Base-by-base conservation (phyloP, 208 protist species). In the Trypanosoma vivax region DNA sequence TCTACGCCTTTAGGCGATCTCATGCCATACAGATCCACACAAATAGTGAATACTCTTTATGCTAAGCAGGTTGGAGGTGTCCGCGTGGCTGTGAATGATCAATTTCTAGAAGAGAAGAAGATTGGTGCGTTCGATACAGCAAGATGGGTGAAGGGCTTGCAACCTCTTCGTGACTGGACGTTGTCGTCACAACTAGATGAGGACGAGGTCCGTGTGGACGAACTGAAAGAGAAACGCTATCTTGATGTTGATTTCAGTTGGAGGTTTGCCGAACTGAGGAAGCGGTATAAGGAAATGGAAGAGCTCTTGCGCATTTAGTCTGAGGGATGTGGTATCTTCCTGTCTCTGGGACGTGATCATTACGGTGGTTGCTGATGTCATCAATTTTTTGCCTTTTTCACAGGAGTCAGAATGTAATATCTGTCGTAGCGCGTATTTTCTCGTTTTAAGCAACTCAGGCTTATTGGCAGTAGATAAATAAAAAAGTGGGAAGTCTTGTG, bases 41-140 rank as follows among this genome's bases (percentile, higher is more conserved):
- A 88, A 45, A 73, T 94, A 9, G 70, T 94, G 21, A 87, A 94
- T 58, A 85, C 83, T 16, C 65, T 94, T 9, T 90, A 90, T 73
- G 74, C 75, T 49, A 80, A 83, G 43, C 80, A 90, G 48, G 72
- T 94, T 18, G 86, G 86, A 16, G 83, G 78, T 35, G 79, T 90
- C 13, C 76, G 86, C 10, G 72, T 94, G 11, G 70, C 56, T 7
- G 72, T 94, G 13, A 73, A 85, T 55, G 86, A 94, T 51, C 73
- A 85, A 24, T 90, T 86, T 60, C 55, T 94, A 28, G 72, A 90
- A 57, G 58, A 69, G 4, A 73, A 88, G 9, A 54, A 71, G 34
- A 87, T 94, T 50, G 83, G 85, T 19, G 81, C 79, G 5, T 94
- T 94, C 55, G 83, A 94, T 46, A 91, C 86, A 16, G 70, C 75